Evolutionary conservation across 208 protist species (phyloP).

Genomic region (Trypanosoma caninum): DNA sequence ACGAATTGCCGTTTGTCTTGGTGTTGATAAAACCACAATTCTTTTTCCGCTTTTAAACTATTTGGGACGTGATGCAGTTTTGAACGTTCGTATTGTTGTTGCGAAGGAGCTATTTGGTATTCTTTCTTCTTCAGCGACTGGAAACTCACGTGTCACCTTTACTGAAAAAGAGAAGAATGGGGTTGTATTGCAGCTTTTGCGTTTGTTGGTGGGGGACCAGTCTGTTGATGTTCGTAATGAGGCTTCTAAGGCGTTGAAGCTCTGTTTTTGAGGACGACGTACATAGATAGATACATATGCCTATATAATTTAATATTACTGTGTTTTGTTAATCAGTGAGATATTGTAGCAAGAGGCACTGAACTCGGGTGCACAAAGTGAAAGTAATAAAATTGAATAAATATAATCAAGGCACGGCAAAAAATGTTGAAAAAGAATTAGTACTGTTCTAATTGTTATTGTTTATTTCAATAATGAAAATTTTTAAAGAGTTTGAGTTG

Average conservation of each 20-base stretch:
- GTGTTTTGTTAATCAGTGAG: slow-evolving; percentile 3
- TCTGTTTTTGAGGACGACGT: slow-evolving; percentile 48
- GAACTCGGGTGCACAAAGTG: no score
- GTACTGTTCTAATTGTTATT: no score
- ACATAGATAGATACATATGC: slow-evolving; percentile 5
- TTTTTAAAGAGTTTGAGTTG: no score
- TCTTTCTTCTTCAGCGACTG: slow-evolving; percentile 12
- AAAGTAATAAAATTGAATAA: no score
- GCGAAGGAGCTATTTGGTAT: slow-evolving; percentile 63
- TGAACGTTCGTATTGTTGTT: slow-evolving; percentile 79
- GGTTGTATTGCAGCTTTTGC: slow-evolving; percentile 58
- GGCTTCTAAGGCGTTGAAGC: slow-evolving; percentile 65
- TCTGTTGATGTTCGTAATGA: slow-evolving; percentile 73
- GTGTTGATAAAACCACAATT: slow-evolving; percentile 59
- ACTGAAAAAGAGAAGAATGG: slow-evolving; percentile 67
- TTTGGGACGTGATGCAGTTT: slow-evolving; percentile 57
- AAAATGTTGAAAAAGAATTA: no score
- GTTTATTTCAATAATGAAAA: no score
- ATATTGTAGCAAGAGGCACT: no score
- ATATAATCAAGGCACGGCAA: no score
- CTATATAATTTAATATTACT: neutral
- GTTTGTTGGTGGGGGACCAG: slow-evolving; percentile 66
- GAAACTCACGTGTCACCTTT: slow-evolving; percentile 26
- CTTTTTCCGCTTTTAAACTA: slow-evolving; percentile 75
- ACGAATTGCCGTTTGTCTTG: slow-evolving; percentile 57